Evolutionary conservation across 768 basidiomycete genomes (phyloP).

Genomic region (Podaxis rugospora): DNA sequence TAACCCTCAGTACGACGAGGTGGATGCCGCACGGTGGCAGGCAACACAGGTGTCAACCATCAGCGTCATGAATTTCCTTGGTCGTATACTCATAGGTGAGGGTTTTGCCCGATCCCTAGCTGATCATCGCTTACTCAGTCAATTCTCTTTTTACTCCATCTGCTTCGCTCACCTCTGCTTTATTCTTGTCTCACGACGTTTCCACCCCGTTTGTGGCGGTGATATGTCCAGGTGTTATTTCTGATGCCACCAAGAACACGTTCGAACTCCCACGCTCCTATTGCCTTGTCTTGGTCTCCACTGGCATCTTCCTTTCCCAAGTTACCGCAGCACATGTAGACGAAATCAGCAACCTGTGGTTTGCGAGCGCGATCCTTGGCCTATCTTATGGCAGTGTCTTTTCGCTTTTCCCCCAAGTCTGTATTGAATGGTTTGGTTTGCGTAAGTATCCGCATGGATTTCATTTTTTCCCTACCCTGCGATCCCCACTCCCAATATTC

Average conservation of each 20-base stretch:
- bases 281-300: constrained; percentile 62
- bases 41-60: constrained; percentile 80
- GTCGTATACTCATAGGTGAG: constrained; percentile 73
- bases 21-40: constrained; percentile 70
- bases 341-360: constrained; percentile 65
- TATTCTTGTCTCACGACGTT: background rate
- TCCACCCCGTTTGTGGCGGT: background rate
- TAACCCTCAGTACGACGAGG: constrained; percentile 59
- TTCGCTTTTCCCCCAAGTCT: constrained; percentile 69
- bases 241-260: constrained; percentile 58
- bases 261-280: constrained; percentile 62
- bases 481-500: background rate
- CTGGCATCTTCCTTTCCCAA: constrained; percentile 71
- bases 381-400: constrained; percentile 71
- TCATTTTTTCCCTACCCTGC: background rate
- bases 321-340: constrained; percentile 49
- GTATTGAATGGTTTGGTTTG: constrained; percentile 88
- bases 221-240: constrained; percentile 48
- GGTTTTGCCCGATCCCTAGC: background rate
- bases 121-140: background rate
- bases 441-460: constrained; percentile 39
- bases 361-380: constrained; percentile 48
- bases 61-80: constrained; percentile 76
- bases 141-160: background rate
- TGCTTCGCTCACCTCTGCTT: background rate